These are phyloP conservation scores for Barnettozyma siamensis DNA, from an alignment of 805 yeast genomes.

Conservation along the genomic window DNA sequence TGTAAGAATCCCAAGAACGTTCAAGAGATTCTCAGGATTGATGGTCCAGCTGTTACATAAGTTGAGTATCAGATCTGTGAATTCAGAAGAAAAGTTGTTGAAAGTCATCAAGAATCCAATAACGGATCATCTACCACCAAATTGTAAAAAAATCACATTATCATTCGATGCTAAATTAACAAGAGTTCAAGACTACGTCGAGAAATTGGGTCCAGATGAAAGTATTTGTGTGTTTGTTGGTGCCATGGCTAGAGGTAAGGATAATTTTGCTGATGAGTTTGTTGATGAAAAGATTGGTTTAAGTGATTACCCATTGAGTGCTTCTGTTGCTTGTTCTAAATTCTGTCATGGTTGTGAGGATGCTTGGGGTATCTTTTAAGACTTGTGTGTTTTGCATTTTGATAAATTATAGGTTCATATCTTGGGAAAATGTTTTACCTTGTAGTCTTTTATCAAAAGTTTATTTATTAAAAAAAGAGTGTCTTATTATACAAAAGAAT, in stretches of 20 bases:
- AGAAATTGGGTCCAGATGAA: slow-evolving; percentile 76
- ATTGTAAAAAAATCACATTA: slow-evolving; percentile 88
- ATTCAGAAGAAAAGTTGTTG: slow-evolving; percentile 88
- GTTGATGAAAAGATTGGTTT: slow-evolving; percentile 96
- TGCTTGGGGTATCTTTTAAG: slow-evolving; percentile 73
- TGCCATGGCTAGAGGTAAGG: slow-evolving; percentile 98
- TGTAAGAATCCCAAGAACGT: slow-evolving; percentile 96
- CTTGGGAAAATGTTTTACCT: neutral
- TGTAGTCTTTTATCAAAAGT: neutral
- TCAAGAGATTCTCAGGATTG: slow-evolving; percentile 93
- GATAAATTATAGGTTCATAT: neutral
- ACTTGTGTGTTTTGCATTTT: neutral
- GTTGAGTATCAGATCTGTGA: slow-evolving; percentile 87
- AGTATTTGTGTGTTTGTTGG: slow-evolving; percentile 98
- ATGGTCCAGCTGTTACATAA: slow-evolving; percentile 96
- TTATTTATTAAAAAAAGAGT: neutral
- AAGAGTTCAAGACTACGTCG: slow-evolving; percentile 83
- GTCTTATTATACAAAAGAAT: neutral
- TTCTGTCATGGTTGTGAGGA: slow-evolving; percentile 99
- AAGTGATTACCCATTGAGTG: slow-evolving; percentile 91
- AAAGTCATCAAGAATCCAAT: slow-evolving; percentile 96
- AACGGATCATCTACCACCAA: slow-evolving; percentile 93
- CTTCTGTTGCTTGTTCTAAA: slow-evolving; percentile 96
- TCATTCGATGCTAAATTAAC: slow-evolving; percentile 88
- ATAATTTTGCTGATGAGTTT: slow-evolving; percentile 93